Evolutionary conservation across 2,329 filamentous ascomycete species (phyloP).

Genomic region (Ascochyta pisi): DNA sequence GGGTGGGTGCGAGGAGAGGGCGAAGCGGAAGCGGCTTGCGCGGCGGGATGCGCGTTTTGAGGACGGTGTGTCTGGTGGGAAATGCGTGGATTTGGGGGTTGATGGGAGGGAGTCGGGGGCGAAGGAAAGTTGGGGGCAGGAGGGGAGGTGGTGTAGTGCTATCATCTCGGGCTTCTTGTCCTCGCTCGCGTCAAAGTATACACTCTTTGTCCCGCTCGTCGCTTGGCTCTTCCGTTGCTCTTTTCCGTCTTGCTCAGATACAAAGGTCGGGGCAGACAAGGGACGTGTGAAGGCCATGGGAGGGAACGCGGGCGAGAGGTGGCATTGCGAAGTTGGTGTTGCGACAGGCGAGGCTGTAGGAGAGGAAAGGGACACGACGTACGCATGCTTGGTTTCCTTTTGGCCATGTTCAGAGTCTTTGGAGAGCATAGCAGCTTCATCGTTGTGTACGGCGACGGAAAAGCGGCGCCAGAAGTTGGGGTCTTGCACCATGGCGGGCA

Average conservation of each 20-base stretch:
- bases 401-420: slow-evolving; percentile 20
- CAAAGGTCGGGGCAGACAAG: slow-evolving; percentile 2
- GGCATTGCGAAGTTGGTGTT: slow-evolving; percentile 31
- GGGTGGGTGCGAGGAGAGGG: slow-evolving; percentile 3
- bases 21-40: slow-evolving; percentile 14
- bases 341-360: slow-evolving; percentile 22
- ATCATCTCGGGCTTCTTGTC: slow-evolving; percentile 3
- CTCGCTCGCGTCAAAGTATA: not conserved
- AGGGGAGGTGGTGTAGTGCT: slow-evolving; percentile 8
- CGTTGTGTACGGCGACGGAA: slow-evolving; percentile 63
- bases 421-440: slow-evolving; percentile 54
- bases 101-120: not conserved
- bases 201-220: slow-evolving; percentile 1
- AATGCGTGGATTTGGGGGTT: slow-evolving; percentile 8
- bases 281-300: slow-evolving; percentile 12
- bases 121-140: not conserved
- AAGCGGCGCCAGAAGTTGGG: slow-evolving; percentile 68
- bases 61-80: slow-evolving; percentile 2
- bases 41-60: not conserved
- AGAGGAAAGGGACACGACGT: slow-evolving; percentile 35
- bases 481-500: slow-evolving; percentile 60
- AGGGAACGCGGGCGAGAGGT: slow-evolving; percentile 17
- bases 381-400: slow-evolving; percentile 49
- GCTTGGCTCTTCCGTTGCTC: not conserved
- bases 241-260: not conserved